Evolutionary conservation across 192 early-diverging fungal genomes (phyloP), one percentile per base, ranked within the genome.

Genomic region (Spinellus fusiger): DNA sequence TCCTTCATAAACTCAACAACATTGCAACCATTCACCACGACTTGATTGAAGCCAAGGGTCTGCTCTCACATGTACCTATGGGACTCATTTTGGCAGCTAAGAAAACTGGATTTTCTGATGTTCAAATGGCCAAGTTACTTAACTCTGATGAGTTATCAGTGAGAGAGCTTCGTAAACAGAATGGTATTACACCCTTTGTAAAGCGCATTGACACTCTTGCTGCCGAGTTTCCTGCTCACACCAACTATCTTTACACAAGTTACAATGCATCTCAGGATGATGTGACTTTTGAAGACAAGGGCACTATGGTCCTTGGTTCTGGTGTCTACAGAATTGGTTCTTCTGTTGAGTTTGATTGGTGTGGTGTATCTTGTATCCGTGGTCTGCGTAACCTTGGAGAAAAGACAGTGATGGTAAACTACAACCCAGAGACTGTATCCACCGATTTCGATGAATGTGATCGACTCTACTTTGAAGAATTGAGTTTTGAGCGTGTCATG

Each of bases 401-500:
- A 64, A 85, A 86, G 68, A 98, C 95, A 1, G 78, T 98, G 16
- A 96, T 96, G 94, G 86, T 98, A 62, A 98, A 98, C 77, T 98
- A 98, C 83, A 98, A 98, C 73, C 95, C 95, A 13, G 95, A 98
- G 73, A 98, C 95, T 1, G 95, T 98, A 23, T 96, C 93, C 15
- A 96, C 95, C 23, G 95, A 98, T 72, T 98, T 93, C 69, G 95
- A 96, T 77, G 95, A 98, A 77, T 93, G 90, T 73, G 94, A 98
- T 58, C 87, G 95, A 37, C 82, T 98, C n/a, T 98, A 98, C 84
- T 98, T 96, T 80, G 96, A 98, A 74, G 91, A 96, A 69, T 79
- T 98, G 47, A 84, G 79, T 48, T 84, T 94, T 64, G 95, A 98
- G 76, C 93, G 95, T 70, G 91, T 95, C 13, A 80, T 93, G 75